A percentile compares a stretch with the other conserved stretches of the same genome.
phyloP scores from a whole-genome alignment of 2,329 filamentous ascomycete species.

The Colletotrichum euphorbiae region DNA sequence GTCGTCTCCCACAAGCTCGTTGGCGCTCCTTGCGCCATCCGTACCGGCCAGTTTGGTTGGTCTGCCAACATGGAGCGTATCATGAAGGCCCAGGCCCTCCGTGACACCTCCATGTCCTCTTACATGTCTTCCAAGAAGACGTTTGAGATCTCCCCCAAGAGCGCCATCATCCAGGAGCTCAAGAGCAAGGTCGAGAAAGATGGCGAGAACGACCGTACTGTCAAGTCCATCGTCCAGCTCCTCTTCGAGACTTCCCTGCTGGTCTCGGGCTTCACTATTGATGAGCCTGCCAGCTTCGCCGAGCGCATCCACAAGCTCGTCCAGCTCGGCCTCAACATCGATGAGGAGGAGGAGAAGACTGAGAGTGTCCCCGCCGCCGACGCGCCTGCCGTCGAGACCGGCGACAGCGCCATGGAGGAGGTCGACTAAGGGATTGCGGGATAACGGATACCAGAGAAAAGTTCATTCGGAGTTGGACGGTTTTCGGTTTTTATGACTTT shows the following conservation, averaged over 20 bases:
- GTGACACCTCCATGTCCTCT: constrained; percentile 99
- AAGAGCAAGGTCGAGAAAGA: constrained; percentile 99
- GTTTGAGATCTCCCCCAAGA: constrained; percentile 99
- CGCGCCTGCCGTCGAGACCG: constrained; percentile 68
- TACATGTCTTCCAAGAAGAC: constrained; percentile 99
- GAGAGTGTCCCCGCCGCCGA: constrained; percentile 70
- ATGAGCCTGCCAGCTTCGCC: constrained; percentile 96
- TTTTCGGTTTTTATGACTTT: constrained; percentile 47
- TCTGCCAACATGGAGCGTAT: constrained; percentile 99
- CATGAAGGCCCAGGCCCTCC: constrained; percentile 99
- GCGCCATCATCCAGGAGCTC: constrained; percentile 96
- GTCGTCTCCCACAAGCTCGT: constrained; percentile 98
- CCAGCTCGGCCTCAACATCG: constrained; percentile 95
- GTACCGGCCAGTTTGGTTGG: constrained; percentile 99
- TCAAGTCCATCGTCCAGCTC: constrained; percentile 98
- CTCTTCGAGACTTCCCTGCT: constrained; percentile 99
- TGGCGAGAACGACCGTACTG: constrained; percentile 97
- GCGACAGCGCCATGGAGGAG: constrained; percentile 99
- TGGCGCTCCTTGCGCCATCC: constrained; percentile 95
- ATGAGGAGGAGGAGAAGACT: constrained; percentile 87
- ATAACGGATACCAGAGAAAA: constrained; percentile 50
- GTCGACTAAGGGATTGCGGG: constrained; percentile 79
- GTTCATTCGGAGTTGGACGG: constrained; percentile 55
- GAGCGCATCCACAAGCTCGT: constrained; percentile 99
- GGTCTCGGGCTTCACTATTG: constrained; percentile 99